Base-by-base conservation (phyloP, 257 asterid species). In the Plantago major region DNA sequence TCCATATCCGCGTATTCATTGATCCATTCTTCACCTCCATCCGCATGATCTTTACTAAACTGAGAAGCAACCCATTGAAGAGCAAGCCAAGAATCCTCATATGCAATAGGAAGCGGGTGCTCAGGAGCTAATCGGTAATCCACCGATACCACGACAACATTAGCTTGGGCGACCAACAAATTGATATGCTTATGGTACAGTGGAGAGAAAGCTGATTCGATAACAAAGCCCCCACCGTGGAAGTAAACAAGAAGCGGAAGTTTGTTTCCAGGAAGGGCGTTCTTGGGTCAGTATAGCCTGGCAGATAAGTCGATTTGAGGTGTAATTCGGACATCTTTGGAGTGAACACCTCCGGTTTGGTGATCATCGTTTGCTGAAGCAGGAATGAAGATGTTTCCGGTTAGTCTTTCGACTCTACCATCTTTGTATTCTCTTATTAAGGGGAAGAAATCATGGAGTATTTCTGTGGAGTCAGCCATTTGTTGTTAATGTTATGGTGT, bases 111-210 rank as follows among this genome's bases (percentile, higher is more conserved):
- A n/a, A 85, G 66, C 8, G 79, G 94, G 43, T 74, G 55, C 67
- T 83, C 88, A 0, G 90, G 90, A 3, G 90, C 90, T 17, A 80
- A 44, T 48, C 94, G 70, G 67, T 85, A 85, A 6, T 85, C 67
- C 37, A 83, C 80, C 0, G 94, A 85, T 0, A 83, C 73, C 15
- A 71, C 61, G 0, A 81, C 48, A 10, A 75, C 82, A 7, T 78
- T 71, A 2, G 90, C 79, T 42, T 74, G 76, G 0, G 74, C 64
- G 1, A 64, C 81, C 11, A 80, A 67, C 46, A 43, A 42, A 37
- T 68, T 73, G 28, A 85, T 66, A 59, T 72, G 80, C 2, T 58
- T 68, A 2, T 82, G 76, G 63, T 80, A 76, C 0, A 56, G 37
- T 1, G 71, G 68, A 5, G 82, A 67, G 70, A 79, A 85, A 13